phyloP scores from a whole-genome alignment of 164 flowering plant genomes.

The Dillenia suffruticosa region DNA sequence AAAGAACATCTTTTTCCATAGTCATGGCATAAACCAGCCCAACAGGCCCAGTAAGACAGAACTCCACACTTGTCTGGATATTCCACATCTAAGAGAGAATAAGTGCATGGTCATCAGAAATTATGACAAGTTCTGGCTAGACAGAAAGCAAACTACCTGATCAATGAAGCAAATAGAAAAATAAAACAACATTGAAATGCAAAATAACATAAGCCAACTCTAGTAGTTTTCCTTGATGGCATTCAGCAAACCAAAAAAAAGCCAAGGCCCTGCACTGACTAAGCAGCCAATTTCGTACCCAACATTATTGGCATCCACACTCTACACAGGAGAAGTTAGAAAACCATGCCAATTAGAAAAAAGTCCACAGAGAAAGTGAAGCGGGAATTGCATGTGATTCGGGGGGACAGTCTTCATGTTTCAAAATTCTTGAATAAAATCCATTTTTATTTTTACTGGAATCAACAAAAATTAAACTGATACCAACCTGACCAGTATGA shows the following conservation, averaged over 20 bases:
- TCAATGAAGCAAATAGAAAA: not conserved
- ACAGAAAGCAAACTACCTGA: no score
- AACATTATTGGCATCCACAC: constrained; percentile 11
- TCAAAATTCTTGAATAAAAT: no score
- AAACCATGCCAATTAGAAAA: no score
- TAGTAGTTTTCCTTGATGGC: constrained; percentile 23
- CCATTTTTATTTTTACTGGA: no score
- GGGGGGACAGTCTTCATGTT: no score
- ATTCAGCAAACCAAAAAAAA: constrained; percentile 34
- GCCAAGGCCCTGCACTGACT: constrained; percentile 36
- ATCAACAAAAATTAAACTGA: no score
- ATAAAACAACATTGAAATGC: no score
- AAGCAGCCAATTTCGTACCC: constrained; percentile 28
- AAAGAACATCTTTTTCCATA: constrained; percentile 17
- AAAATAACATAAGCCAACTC: not conserved
- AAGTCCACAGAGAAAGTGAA: no score
- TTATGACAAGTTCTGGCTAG: no score
- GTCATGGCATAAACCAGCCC: constrained; percentile 35
- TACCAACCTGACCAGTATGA: constrained; percentile 10
- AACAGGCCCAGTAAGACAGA: constrained; percentile 26
- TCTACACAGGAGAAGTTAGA: constrained; percentile 4
- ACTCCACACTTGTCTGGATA: constrained; percentile 15
- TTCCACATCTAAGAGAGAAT: constrained; percentile 33
- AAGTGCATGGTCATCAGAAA: not conserved
- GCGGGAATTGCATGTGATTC: no score